A percentile compares a stretch with the other conserved stretches of the same genome.
Conservation (phyloP, 106 monocot genomes). For the Dioscorea alata region DNA sequence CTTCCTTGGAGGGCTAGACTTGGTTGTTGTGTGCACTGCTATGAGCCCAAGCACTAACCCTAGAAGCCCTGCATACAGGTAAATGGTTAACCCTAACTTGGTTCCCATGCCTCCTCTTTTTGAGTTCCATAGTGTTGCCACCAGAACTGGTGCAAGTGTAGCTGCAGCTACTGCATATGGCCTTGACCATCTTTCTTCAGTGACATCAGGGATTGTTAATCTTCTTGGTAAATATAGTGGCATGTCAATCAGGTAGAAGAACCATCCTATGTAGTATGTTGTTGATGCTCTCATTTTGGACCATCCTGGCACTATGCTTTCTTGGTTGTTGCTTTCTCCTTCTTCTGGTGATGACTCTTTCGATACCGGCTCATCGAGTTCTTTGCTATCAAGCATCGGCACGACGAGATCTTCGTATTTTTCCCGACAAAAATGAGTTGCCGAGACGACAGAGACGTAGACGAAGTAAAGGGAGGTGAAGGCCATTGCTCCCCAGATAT, state of each 20-base stretch:
- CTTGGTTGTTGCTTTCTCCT: too few species aligned
- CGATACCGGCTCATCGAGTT: slow-evolving; percentile 6
- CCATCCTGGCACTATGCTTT: background rate
- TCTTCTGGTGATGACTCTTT: background rate
- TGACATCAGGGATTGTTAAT: slow-evolving; percentile 41
- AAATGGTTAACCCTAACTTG: slow-evolving; percentile 12
- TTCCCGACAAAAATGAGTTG: slow-evolving; percentile 28
- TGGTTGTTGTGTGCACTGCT: slow-evolving; percentile 20
- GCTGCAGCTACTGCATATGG: slow-evolving; percentile 34
- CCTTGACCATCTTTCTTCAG: slow-evolving; percentile 44
- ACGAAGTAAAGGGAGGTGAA: slow-evolving; percentile 52
- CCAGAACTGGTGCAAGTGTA: slow-evolving; percentile 22
- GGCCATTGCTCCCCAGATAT: slow-evolving; percentile 30
- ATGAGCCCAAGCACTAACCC: slow-evolving; percentile 21
- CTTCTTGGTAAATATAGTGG: slow-evolving; percentile 45
- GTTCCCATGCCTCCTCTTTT: background rate
- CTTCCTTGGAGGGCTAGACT: slow-evolving; percentile 26
- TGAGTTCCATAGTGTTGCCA: slow-evolving; percentile 36
- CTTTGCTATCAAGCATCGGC: slow-evolving; percentile 20
- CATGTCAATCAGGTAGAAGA: slow-evolving; percentile 24
- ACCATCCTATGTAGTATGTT: background rate
- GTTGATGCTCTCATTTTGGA: background rate
- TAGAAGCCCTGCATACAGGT: slow-evolving; percentile 17
- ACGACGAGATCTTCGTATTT: slow-evolving; percentile 10
- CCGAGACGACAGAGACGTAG: slow-evolving; percentile 48